Evolutionary conservation across 2,329 filamentous ascomycete genomes (phyloP), one percentile per base, ranked within the genome.

Genomic region (Talaromyces amestolkiae): DNA sequence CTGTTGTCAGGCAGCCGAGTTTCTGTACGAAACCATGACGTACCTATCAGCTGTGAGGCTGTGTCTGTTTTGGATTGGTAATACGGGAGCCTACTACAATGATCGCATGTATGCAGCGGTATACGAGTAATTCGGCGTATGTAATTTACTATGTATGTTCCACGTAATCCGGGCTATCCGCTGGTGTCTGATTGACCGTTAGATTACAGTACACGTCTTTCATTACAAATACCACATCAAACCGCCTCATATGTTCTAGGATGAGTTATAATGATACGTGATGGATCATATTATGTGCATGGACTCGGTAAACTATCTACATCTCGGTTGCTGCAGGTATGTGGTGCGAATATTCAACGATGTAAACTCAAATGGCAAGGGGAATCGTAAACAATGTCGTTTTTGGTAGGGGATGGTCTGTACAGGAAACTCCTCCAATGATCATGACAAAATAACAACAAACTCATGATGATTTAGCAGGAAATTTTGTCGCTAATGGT

Each of bases 371-470:
- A 37, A 54, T 37, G n/a, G 53, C 33, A 56, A 33, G 31, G 58
- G 58, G 58, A 65, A 61, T 65, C 58, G 53, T 65, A 31, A 61
- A 61, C 58, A 61, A 61, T 24, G 41, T 61, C 58, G 56, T 58
- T 19, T 19, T 13, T n/a, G 33, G 53, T 19, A 45, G 47, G 61
- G 59, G 27, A 51, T 65, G 58, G 58, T 62, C 56, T 58, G 47
- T 58, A 58, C 64, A 63, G 53, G 22, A 51, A 65, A 65, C 64
- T 56, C 64, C 59, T 61, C 60, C 58, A 49, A 62, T 56, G 49
- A 53, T 61, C 31, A 54, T 15, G 11, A 22, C 9, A 35, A 56
- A 24, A 56, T n/a, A 19, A 19, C 33, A 56, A 56, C 10, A 39
- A 56, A 24, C 11, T 53, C 33, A 51, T 61, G 58, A 58, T 56